Base-by-base conservation (phyloP, 495 filamentous ascomycete species). In the Cercophora samala region DNA sequence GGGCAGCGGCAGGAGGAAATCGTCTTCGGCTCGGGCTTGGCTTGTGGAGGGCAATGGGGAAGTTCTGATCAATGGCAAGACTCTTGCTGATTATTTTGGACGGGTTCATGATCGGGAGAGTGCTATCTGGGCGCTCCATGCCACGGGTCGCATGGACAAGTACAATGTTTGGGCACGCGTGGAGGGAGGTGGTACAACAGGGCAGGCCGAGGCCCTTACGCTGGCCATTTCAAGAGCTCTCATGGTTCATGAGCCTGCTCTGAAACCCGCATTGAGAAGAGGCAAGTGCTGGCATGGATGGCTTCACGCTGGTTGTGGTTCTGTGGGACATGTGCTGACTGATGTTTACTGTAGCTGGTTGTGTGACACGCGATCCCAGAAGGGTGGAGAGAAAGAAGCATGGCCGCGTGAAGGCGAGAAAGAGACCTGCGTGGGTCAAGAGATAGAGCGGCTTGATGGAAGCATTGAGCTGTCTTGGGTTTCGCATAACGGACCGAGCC, bases 361-460 rank as follows among this genome's bases (percentile, higher is more conserved):
- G 88, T 75, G 85, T 98, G 66, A 97, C 93, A 62, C 89, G 96
- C 69, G 93, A 99, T 85, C 86, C 90, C 53, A 91, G 93, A 77
- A 87, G 83, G 63, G 96, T 98, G 67, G 95, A 99, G 81, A 93
- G 95, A 73, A 99, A 99, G 90, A 99, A 99, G 87, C 87, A 93
- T 24, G 95, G 95, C 70, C 89, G 91, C 70, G 77, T 97, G 77
- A 98, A 98, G 84, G 94, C 95, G 54, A 90, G 95, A 79, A 99
- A 99, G 86, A 95, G 92, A 89, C 96, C 93, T 64, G 84, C 96
- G 69, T 99, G 95, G 95, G 94, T 98, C 82, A 97, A 97, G 87
- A 84, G 88, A 81, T 90, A 88, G 72, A 67, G 65, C 29, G 32
- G 56, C 23, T 58, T 25, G 24, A 22, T 62, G 51, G 29, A 52